Evolutionary conservation across 164 flowering plant species (phyloP).

Genomic region (Piper betle): DNA sequence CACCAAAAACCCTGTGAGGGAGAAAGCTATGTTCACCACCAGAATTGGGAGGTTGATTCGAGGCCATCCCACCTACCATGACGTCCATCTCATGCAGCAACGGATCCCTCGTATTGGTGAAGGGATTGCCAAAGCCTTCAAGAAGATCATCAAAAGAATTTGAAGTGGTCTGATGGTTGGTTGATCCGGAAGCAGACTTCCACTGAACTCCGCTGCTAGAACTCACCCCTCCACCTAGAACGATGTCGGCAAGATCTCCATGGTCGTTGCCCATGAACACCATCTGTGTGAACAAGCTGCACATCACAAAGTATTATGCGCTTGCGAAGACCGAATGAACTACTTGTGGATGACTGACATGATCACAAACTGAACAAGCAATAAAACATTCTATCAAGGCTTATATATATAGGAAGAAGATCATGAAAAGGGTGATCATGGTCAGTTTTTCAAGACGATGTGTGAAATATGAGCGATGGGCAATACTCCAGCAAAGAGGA

Average conservation of each 20-base stretch:
- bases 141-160: constrained; percentile 1
- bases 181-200: constrained; percentile 24
- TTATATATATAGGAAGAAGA: constrained; percentile 4
- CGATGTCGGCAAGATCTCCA: constrained; percentile 71
- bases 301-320: constrained; percentile 9
- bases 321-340: no score
- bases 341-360: no score
- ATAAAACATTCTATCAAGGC: constrained; percentile 4
- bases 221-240: constrained; percentile 22
- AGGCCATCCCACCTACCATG: constrained; percentile 15
- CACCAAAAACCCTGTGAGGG: constrained; percentile 2
- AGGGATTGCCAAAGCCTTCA: constrained; percentile 50
- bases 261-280: constrained; percentile 45
- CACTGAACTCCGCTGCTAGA: constrained; percentile 6
- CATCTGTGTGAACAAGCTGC: constrained; percentile 20
- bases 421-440: not conserved
- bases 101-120: constrained; percentile 37
- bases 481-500: no score
- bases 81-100: constrained; percentile 31
- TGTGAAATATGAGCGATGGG: not conserved
- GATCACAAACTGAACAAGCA: constrained; percentile 9
- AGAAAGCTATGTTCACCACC: not conserved
- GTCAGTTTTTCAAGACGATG: not conserved
- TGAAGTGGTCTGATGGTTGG: constrained; percentile 5
- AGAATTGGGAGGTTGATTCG: constrained; percentile 9